Percentiles rank a stretch among this genome's conserved stretches.
These are phyloP conservation scores for Glycine latifolia DNA, from an alignment of 306 rosid genomes.

Conservation along the genomic window DNA sequence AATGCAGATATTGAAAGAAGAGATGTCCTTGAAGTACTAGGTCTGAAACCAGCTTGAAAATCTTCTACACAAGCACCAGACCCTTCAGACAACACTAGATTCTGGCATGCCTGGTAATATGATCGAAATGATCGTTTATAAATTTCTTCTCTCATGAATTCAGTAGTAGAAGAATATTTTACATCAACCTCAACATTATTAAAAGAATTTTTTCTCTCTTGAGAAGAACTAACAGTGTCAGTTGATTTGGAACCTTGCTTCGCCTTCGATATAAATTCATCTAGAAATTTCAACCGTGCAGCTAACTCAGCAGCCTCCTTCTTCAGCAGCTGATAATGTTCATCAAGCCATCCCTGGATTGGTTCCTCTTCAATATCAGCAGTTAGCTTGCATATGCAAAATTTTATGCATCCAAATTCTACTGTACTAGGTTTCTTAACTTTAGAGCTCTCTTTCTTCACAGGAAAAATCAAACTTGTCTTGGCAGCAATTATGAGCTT, in stretches of 20 bases:
- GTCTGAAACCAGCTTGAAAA: constrained; percentile 92
- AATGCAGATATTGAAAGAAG: constrained; percentile 81
- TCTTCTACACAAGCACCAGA: constrained; percentile 85
- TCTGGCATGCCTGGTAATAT: constrained; percentile 88
- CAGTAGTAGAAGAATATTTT: constrained; percentile 65
- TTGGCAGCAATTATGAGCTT: constrained; percentile 87
- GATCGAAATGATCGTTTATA: constrained; percentile 82
- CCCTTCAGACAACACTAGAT: constrained; percentile 75
- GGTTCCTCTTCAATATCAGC: constrained; percentile 98
- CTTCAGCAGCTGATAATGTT: constrained; percentile 86
- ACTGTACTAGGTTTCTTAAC: constrained; percentile 70
- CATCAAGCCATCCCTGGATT: constrained; percentile 99
- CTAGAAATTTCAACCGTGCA: constrained; percentile 82
- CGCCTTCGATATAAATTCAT: constrained; percentile 68
- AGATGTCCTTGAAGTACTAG: constrained; percentile 81
- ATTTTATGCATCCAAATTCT: constrained; percentile 86
- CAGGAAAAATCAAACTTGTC: constrained; percentile 80
- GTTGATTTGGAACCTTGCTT: constrained; percentile 62
- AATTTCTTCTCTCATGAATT: constrained; percentile 73
- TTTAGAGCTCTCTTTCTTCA: constrained; percentile 75
- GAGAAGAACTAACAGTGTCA: constrained; percentile 65
- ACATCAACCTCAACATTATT: constrained; percentile 77
- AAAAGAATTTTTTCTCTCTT: constrained; percentile 60
- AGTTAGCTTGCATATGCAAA: constrained; percentile 82
- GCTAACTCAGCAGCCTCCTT: constrained; percentile 94